Conservation (phyloP, 2,329 filamentous ascomycete species). For the Aspergillus melleus region DNA sequence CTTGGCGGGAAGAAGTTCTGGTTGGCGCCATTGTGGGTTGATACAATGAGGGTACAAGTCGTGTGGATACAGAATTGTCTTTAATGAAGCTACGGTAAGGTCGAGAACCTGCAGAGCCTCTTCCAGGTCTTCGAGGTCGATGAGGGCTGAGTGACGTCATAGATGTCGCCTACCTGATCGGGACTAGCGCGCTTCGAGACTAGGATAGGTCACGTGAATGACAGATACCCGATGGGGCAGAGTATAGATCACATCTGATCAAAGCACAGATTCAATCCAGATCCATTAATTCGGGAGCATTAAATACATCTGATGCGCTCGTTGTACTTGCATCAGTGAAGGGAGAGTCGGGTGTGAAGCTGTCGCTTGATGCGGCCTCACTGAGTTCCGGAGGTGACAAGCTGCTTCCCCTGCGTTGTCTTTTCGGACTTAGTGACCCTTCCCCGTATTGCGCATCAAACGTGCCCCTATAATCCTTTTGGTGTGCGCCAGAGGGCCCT, state of each 20-base stretch:
- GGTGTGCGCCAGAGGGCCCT: slow-evolving; percentile 6
- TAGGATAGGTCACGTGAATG: neutral
- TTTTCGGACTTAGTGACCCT: slow-evolving; percentile 24
- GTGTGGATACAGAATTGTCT: neutral
- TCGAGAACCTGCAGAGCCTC: neutral
- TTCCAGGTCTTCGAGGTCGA: slow-evolving; percentile 1
- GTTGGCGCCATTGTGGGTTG: slow-evolving; percentile 29
- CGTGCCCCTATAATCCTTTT: neutral
- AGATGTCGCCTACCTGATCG: neutral
- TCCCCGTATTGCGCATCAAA: slow-evolving; percentile 14
- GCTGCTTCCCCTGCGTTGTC: slow-evolving; percentile 27
- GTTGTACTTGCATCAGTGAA: slow-evolving; percentile 23
- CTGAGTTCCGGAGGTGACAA: slow-evolving; percentile 11
- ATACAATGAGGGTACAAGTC: neutral
- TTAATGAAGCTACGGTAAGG: neutral
- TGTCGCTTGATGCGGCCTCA: slow-evolving; percentile 17
- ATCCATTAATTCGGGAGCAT: slow-evolving; percentile 35
- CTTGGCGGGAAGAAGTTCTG: slow-evolving; percentile 44
- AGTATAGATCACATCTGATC: neutral
- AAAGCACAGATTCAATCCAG: slow-evolving; percentile 27
- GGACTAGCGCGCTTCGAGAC: slow-evolving; percentile 5
- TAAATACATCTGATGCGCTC: slow-evolving; percentile 13
- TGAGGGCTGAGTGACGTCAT: slow-evolving; percentile 38
- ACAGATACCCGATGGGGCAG: neutral
- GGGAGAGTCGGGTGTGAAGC: slow-evolving; percentile 21